Base-by-base conservation (phyloP, 2,329 filamentous ascomycete species). In the Cylindrodendrum hubeiense region DNA sequence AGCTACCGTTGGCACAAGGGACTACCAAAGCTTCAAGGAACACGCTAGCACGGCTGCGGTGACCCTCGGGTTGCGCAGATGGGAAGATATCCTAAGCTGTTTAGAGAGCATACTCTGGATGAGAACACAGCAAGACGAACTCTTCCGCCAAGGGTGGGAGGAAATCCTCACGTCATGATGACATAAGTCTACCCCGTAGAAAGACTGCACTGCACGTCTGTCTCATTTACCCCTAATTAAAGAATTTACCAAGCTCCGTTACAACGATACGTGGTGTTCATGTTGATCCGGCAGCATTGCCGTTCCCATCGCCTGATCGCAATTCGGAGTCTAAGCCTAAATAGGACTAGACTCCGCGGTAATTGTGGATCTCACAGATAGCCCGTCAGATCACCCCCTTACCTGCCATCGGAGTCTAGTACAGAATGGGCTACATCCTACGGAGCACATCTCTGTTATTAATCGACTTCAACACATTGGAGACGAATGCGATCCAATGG, bases 291-390 rank as follows among this genome's bases (percentile, higher is more conserved):
- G 12, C 28, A 30, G 67, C 67, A n/a, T 30, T 30, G 28, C 28
- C 3, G 28, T 67, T 69, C 67, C 67, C 53, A 53, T 67, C 60
- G 37, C 37, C 37, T 39, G 37, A 39, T 39, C 37, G 15, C 17
- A 17, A 39, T 39, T 50, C 47, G 47, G 47, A 34, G 47, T 33
- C 47, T 44, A 43, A 46, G 30, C 69, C 68, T 4, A 46, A 74
- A 68, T 3, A 74, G 72, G 75, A 75, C 73, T 78, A 78, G 74
- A 71, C 75, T 72, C 76, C 75, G 76, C 65, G 51, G 21, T 60
- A 19, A 19, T 30, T 39, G 17, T n/a, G 37, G 37, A 17, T 39
- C 37, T n/a, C n/a, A 1, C 15, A 19, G n/a, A n/a, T n/a, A n/a
- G 37, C 37, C 15, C 8, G 17, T n/a, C 5, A n/a, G 37, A 39